Conservation (phyloP, 257 asterid genomes). For the Marsdenia floribunda region DNA sequence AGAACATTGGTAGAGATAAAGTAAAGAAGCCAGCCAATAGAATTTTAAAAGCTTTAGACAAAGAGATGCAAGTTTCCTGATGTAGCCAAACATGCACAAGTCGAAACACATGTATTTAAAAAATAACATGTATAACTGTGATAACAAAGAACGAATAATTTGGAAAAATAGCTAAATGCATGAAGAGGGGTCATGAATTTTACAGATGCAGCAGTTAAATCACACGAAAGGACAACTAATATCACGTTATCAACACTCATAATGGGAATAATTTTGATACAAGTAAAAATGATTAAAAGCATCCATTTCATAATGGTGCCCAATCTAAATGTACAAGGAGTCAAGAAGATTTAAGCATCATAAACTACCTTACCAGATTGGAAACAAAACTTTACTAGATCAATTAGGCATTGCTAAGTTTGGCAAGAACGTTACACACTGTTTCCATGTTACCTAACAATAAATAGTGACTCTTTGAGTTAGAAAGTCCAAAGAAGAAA, state of each 20-base stretch:
- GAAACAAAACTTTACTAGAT: not conserved
- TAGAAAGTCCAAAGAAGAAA: constrained; percentile 4
- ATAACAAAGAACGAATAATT: not conserved
- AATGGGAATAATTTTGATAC: not conserved
- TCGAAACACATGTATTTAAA: not conserved
- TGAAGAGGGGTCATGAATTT: not conserved
- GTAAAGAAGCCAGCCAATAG: not conserved
- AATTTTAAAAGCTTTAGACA: not conserved
- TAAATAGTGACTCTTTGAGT: not conserved
- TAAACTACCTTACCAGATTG: not conserved
- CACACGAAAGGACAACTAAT: not conserved
- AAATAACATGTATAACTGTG: not conserved
- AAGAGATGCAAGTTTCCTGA: not conserved
- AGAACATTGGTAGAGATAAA: not conserved
- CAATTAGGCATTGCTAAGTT: not conserved
- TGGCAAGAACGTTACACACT: not conserved
- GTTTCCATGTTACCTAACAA: not conserved
- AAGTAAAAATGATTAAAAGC: not conserved
- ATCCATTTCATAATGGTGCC: not conserved
- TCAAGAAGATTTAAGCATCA: not conserved
- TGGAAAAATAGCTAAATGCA: not conserved
- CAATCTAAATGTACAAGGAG: not conserved
- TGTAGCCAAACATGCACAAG: too few relatives aligned
- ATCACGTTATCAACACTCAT: not conserved
- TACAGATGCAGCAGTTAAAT: not conserved